Evolutionary conservation across 2,329 filamentous ascomycete species (phyloP), one percentile per base, ranked within the genome.

Genomic region (Curvularia spicifera): DNA sequence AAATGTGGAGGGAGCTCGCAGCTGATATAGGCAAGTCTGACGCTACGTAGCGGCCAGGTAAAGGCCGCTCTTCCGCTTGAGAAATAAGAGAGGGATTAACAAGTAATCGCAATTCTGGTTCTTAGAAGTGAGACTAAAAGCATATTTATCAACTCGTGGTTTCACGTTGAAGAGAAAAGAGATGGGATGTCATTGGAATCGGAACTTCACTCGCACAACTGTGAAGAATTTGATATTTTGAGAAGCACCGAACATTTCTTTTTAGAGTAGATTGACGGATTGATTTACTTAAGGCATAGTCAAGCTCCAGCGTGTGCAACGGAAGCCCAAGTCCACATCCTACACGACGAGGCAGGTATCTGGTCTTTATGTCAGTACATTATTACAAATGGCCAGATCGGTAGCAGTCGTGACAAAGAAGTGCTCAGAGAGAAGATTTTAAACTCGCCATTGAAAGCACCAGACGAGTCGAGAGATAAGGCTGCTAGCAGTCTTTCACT

Each of bases 351-450:
- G 18, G 26, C 8, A n/a, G 28, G n/a, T 6, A 29, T 10, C 56
- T 54, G 20, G 12, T 35, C n/a, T 29, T 26, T 20, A 44, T 8
- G 26, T 61, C 13, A 61, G 43, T 40, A 45, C 5, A 18, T 6
- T 8, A 13, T 40, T 31, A 24, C 37, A 18, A n/a, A 31, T 3
- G 26, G 22, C 9, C 9, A 10, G 8, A 29, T 28, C 29, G 15
- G n/a, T 22, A 20, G 29, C n/a, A 8, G 7, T 5, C n/a, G 5
- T 8, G 13, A 49, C 10, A 42, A 44, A 18, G 26, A 13, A n/a
- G 40, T 59, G 61, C 53, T 76, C 73, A 76, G 73, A 73, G 73
- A 75, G 73, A 76, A 76, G 72, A 76, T 75, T 71, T 33, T 66
- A 61, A 52, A 66, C 59, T 76, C 73, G 66, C 69, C 73, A 69